Base-by-base conservation (phyloP, 768 basidiomycete species). In the Pleurotus sapidus region DNA sequence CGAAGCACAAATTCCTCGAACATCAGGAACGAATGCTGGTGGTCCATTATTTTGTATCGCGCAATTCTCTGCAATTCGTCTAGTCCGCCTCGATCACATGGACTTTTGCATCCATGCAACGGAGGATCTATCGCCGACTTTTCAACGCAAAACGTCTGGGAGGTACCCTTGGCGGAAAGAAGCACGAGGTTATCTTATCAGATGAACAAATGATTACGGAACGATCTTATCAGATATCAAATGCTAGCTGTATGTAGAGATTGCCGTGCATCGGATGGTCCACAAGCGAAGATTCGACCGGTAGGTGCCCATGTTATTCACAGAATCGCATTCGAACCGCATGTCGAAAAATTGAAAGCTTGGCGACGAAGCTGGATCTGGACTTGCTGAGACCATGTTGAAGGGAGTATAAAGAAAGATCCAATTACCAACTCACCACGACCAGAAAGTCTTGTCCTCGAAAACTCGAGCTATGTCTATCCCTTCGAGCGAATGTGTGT, bases 401-500 rank as follows among this genome's bases (percentile, higher is more conserved):
- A 11, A 34, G 30, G 30, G 30, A 34, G 8, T 34, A 34, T 34
- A 34, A 34, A 34, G 30, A 34, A 34, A 34, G 30, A 34, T 34
- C 9, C 9, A 34, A 34, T 34, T 34, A 34, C 9, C 9, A 34
- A 34, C 30, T 34, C 11, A 30, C 30, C 9, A 34, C 30, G 30
- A 34, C 30, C 30, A 34, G 30, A 20, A 30, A 24, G 6, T n/a
- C 49, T 40, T 38, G 39, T 46, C 17, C 9, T 58, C 27, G 20
- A 42, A 43, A 23, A 39, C 42, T 34, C 43, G 51, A 59, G 57
- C 57, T 43, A 67, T 65, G 60, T 49, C 57, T 46, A 60, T 63
- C 53, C 57, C 60, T 12, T 37, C 55, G 3, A 23, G 61, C 12
- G 65, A 68, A 15, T 58, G 54, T 12, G 58, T 72, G 17, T 77